These are phyloP conservation scores for Lipomyces yamadae DNA, from an alignment of 805 yeast genomes.

Conservation along the genomic window DNA sequence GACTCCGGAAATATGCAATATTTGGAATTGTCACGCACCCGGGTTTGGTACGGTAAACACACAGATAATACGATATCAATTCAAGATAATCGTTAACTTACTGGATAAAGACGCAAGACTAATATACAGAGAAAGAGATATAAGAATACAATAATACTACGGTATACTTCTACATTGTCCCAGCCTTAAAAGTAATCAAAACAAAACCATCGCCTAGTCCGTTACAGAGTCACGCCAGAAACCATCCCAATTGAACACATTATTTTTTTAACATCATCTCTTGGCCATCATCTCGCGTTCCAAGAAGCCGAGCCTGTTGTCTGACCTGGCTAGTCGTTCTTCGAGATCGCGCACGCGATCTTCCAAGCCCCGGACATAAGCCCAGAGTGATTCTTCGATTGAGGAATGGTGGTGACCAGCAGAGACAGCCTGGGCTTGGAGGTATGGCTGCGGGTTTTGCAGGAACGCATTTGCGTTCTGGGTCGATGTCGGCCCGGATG, in stretches of 20 bases:
- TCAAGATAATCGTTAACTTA: too few relatives aligned
- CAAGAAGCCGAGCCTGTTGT: conserved; percentile 39
- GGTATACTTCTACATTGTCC: background rate
- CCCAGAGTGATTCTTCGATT: conserved; percentile 36
- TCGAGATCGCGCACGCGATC: conserved; percentile 43
- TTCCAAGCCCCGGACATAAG: conserved; percentile 42
- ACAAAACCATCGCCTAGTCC: background rate
- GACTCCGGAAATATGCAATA: too few relatives aligned
- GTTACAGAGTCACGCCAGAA: background rate
- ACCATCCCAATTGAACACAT: background rate
- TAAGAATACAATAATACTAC: background rate
- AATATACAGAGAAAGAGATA: background rate
- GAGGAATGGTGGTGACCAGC: conserved; percentile 20
- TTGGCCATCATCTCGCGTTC: conserved; percentile 31
- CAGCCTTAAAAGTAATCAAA: background rate
- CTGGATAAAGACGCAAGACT: background rate
- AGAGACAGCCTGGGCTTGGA: conserved; percentile 18
- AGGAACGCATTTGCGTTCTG: conserved; percentile 32
- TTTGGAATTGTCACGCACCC: too few relatives aligned
- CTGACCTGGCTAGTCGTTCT: conserved; percentile 44
- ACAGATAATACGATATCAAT: too few relatives aligned
- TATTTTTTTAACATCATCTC: conserved; percentile 4
- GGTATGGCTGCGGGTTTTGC: conserved; percentile 23
- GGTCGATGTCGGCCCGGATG: conserved; percentile 9
- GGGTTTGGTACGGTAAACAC: too few relatives aligned